Percentiles rank a stretch among this genome's conserved stretches.
Conservation (phyloP, 2,329 filamentous ascomycete species). For the Tolypocladium guangdongense region DNA sequence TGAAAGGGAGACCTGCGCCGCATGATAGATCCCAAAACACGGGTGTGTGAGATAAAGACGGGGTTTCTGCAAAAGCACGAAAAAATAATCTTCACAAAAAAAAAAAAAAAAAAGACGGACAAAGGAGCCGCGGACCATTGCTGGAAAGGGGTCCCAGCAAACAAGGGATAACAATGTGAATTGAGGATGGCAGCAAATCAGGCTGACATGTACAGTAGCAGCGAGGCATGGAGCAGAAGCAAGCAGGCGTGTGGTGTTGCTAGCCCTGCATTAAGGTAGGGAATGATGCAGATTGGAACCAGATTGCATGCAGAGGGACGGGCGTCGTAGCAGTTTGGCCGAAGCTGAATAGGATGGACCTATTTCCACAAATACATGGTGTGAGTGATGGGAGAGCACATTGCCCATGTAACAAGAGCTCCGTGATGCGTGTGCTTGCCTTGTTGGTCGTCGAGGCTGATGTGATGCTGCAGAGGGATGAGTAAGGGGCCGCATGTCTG, state of each 20-base stretch:
- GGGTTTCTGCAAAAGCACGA: background rate
- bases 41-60: background rate
- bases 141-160: background rate
- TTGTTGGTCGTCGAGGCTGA: background rate
- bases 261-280: background rate
- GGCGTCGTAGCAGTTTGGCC: background rate
- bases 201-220: background rate
- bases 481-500: background rate
- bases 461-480: background rate
- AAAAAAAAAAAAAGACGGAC: background rate
- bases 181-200: background rate
- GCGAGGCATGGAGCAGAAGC: background rate
- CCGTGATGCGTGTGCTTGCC: background rate
- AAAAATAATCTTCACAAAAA: background rate
- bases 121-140: background rate
- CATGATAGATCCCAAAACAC: conserved; percentile 3
- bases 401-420: background rate
- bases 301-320: conserved; percentile 1
- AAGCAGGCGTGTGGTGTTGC: background rate
- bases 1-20: background rate
- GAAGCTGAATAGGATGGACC: background rate
- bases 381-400: background rate
- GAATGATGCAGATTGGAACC: conserved; percentile 2
- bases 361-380: background rate
- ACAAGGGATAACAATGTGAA: background rate